Base-by-base conservation (phyloP, 1,284 basidiomycete genomes). In the Golubevia pallescens region DNA sequence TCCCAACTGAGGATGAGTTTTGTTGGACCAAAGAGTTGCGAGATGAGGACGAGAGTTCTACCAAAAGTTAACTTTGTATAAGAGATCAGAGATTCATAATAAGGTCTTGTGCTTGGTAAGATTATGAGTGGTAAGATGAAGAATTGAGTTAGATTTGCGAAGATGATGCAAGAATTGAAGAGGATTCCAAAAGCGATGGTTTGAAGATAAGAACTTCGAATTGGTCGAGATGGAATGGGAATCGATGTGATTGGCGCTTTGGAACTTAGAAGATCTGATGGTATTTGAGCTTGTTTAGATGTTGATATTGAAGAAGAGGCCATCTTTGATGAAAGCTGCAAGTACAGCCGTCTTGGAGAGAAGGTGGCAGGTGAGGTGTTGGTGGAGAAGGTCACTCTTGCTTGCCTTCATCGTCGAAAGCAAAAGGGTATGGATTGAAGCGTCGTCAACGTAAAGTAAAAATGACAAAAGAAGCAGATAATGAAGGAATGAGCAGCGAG, bases 21-120 rank as follows among this genome's bases (percentile, higher is more conserved):
- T 3, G 75, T 77, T 3, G 75, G 79, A 0, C 71, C 77, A 23
- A 81, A 81, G 63, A 80, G 69, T 58, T 77, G 74, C 53, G 74
- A 73, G 42, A 81, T 69, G 53, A 71, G 21, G 20, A 80, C 68
- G 10, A 81, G 66, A 6, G 55, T 51, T 13, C 70, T 62, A 1
- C 56, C 60, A 54, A 80, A 81, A 1, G 70, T 65, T 1, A 65
- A 63, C 63, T 81, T 81, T 16, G 76, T 69, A 52, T 78, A 80
- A 1, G 60, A 66, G 20, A 80, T 74, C 52, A 63, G 53, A 19
- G 58, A 53, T 24, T 67, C 66, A 64, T 73, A 78, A 28, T 64
- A 55, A 2, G 69, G 68, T 8, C 10, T 20, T 0, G 77, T 77
- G 16, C 55, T 4, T 0, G 71, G 66, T 19, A 71, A 62, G 2